These are phyloP conservation scores for Apiospora saccharicola DNA, from an alignment of 2,329 filamentous ascomycete genomes.

Conservation along the genomic window DNA sequence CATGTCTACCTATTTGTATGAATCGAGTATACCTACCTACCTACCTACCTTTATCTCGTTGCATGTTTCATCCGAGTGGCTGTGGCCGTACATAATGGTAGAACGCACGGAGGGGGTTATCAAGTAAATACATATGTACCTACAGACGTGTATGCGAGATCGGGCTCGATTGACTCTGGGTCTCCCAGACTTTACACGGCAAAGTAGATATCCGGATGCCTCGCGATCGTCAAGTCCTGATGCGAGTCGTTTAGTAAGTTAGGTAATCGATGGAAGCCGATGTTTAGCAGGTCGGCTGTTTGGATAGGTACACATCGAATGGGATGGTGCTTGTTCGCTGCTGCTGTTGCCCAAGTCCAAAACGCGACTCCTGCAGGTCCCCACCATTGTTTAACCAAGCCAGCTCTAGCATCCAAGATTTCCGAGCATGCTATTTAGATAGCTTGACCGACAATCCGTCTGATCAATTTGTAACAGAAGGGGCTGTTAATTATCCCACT, in stretches of 20 bases:
- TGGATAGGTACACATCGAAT: not conserved
- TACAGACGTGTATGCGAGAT: not conserved
- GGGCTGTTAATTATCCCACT: not conserved
- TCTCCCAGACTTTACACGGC: not conserved
- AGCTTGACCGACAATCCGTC: constrained; percentile 21
- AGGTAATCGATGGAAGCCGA: not conserved
- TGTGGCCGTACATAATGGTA: not conserved
- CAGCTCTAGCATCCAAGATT: constrained; percentile 9
- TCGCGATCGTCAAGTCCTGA: not conserved
- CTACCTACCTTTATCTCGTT: not conserved
- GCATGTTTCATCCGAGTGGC: not conserved
- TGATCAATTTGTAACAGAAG: constrained; percentile 10
- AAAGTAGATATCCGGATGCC: not conserved
- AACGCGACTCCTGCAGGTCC: constrained; percentile 11
- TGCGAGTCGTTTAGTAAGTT: not conserved
- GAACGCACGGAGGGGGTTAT: not conserved
- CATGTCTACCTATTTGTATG: not conserved
- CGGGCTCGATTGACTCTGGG: not conserved
- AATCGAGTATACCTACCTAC: not conserved
- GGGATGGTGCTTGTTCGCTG: constrained; percentile 1
- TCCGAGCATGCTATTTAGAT: not conserved
- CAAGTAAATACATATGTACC: no score
- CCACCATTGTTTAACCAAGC: constrained; percentile 10
- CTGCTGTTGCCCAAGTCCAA: not conserved
- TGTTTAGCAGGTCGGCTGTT: not conserved